Conservation (phyloP, 2,329 filamentous ascomycete species). For the Neofusicoccum kwambonambiense region DNA sequence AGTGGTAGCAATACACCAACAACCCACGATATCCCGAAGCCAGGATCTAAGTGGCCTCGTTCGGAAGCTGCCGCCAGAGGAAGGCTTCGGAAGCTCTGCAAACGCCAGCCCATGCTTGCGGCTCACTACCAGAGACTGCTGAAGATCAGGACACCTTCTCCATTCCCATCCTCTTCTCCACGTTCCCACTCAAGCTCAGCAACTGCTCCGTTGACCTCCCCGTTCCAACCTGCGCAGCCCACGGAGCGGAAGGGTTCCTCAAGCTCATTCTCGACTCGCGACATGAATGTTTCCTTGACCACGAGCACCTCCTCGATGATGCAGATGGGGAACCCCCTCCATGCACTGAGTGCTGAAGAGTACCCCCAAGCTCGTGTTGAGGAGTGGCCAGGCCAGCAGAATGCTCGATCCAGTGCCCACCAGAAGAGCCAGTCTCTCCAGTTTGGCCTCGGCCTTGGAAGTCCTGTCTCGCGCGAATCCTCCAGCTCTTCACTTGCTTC, state of each 20-base stretch:
- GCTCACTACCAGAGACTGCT: constrained; percentile 65
- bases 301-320: constrained; percentile 53
- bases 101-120: constrained; percentile 60
- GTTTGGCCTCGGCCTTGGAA: constrained; percentile 43
- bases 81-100: constrained; percentile 59
- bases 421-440: constrained; percentile 53
- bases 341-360: constrained; percentile 42
- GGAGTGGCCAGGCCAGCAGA: constrained; percentile 38
- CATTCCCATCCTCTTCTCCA: constrained; percentile 47
- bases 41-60: constrained; percentile 52
- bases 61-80: constrained; percentile 59
- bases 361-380: constrained; percentile 36
- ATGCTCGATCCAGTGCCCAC: constrained; percentile 48
- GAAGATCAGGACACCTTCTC: constrained; percentile 60
- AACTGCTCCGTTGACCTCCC: neutral
- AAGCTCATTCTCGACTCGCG: constrained; percentile 45
- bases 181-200: constrained; percentile 18
- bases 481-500: constrained; percentile 38
- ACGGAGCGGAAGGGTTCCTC: constrained; percentile 3
- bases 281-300: constrained; percentile 52
- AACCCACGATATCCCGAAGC: constrained; percentile 33
- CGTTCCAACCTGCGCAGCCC: constrained; percentile 1
- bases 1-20: constrained; percentile 51
- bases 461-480: constrained; percentile 14
- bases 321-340: constrained; percentile 50